These are phyloP conservation scores for Pestalotiopsis sp. DNA, from an alignment of 2,329 filamentous ascomycete genomes.

Conservation along the genomic window DNA sequence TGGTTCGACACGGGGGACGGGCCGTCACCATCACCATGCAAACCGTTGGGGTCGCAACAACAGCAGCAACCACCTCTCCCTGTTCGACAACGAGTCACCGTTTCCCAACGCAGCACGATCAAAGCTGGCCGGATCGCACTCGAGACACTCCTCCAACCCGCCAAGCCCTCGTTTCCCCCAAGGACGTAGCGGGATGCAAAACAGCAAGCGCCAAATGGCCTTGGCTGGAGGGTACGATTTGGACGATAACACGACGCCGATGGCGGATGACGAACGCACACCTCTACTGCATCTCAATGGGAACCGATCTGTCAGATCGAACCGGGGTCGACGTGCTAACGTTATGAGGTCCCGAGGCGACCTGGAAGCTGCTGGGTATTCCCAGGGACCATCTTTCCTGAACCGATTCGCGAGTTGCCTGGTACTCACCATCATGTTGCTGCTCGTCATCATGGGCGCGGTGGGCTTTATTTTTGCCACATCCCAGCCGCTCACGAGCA, in stretches of 20 bases:
- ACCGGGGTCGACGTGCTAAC: slow-evolving; percentile 53
- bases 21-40: slow-evolving; percentile 74
- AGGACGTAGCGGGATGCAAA: slow-evolving; percentile 26
- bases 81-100: slow-evolving; percentile 78
- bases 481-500: slow-evolving; percentile 80
- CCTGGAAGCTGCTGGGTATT: slow-evolving; percentile 73
- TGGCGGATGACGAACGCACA: slow-evolving; percentile 85
- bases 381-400: slow-evolving; percentile 64
- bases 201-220: slow-evolving; percentile 58
- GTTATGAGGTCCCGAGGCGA: slow-evolving; percentile 56
- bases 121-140: slow-evolving; percentile 61
- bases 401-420: slow-evolving; percentile 83
- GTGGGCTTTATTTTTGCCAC: slow-evolving; percentile 90
- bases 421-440: slow-evolving; percentile 78
- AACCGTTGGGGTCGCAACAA: slow-evolving; percentile 75
- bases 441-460: slow-evolving; percentile 81
- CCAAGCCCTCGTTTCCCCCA: slow-evolving; percentile 64
- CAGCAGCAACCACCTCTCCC: slow-evolving; percentile 68
- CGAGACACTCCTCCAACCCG: slow-evolving; percentile 67
- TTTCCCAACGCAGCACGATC: slow-evolving; percentile 69
- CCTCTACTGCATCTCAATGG: slow-evolving; percentile 64
- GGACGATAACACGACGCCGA: slow-evolving; percentile 73
- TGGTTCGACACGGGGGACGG: slow-evolving; percentile 66
- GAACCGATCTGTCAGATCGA: slow-evolving; percentile 55
- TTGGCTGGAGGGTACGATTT: slow-evolving; percentile 73